Base-by-base conservation (phyloP, 108 stramenopile species). In the Cyclotella sp. region DNA sequence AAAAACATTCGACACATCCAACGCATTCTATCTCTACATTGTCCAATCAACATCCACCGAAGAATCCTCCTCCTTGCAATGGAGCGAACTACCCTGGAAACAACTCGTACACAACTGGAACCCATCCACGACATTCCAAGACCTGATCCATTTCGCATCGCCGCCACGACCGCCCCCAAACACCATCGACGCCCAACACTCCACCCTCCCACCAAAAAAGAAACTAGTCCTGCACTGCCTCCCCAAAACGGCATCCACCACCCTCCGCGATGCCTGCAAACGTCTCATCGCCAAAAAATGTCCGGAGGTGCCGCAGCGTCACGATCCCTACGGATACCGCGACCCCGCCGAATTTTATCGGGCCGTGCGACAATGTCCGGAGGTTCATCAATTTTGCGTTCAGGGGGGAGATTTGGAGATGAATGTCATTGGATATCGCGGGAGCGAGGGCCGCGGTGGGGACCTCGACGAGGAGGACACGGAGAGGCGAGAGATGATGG, bases 241-340 rank as follows among this genome's bases (percentile, higher is more conserved):
- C 1, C 77, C 77, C 24, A 78, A 77, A 65, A 55, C 70, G 9
- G 77, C 77, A 2, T 71, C 70, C 70, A 71, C 77, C n/a, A 78
- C 77, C 0, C 54, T 78, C 14, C 70, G 77, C 10, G 19, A 29
- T 29, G 63, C 77, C 39, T 78, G 77, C 44, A 42, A 65, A 28
- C 45, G 21, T 19, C 34, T 66, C 15, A 26, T 57, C n/a, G 44
- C 18, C 22, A 49, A 70, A 12, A 55, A 70, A 3, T 71, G 70
- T 34, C 22, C 51, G 28, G 45, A 53, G 19, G 51, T 55, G 19
- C 61, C 49, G 24, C 16, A 54, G 6, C 69, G 63, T 46, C 52
- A 62, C 13, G 70, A 71, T 71, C 77, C 77, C 6, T 70, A 42
- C 28, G 77, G 77, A 19, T 78, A 78, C 55, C 62, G 77, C 22